Evolutionary conservation across 306 rosid species (phyloP).

Genomic region (Corylus heterophylla): DNA sequence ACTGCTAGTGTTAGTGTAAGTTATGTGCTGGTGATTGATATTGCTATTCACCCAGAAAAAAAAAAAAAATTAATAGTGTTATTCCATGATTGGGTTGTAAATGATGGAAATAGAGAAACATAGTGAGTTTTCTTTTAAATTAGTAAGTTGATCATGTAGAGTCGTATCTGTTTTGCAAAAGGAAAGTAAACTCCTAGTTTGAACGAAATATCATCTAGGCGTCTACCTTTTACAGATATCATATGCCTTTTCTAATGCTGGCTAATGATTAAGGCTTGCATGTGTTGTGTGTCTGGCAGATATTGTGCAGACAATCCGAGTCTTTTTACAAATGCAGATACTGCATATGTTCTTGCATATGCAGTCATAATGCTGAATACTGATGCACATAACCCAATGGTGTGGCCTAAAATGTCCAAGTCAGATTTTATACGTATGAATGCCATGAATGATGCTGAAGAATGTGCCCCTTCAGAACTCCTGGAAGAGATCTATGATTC

Average conservation of each 20-base stretch:
- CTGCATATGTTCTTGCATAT: slow-evolving; percentile 97
- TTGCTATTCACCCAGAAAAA: not conserved
- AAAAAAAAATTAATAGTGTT: not conserved
- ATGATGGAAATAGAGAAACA: not conserved
- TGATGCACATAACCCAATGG: slow-evolving; percentile 99
- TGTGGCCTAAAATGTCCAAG: slow-evolving; percentile 99
- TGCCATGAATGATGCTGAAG: slow-evolving; percentile 83
- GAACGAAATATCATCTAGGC: not conserved
- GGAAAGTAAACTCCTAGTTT: not conserved
- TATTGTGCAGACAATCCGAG: slow-evolving; percentile 97
- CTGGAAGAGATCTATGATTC: slow-evolving; percentile 92
- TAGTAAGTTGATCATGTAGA: not conserved
- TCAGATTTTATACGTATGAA: slow-evolving; percentile 88
- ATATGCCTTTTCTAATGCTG: slow-evolving; percentile 30
- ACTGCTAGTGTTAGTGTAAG: not conserved
- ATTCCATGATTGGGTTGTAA: not conserved
- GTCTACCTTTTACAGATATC: slow-evolving; percentile 25
- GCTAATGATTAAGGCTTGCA: slow-evolving; percentile 28
- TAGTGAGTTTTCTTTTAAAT: not conserved
- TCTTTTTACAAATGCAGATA: slow-evolving; percentile 96
- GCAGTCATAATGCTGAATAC: slow-evolving; percentile 96
- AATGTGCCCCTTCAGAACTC: slow-evolving; percentile 86
- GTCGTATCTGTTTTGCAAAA: not conserved
- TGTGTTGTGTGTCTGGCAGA: slow-evolving; percentile 56
- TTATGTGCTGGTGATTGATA: not conserved